Base-by-base conservation (phyloP, 75 land plant genomes). In the Picea glauca region DNA sequence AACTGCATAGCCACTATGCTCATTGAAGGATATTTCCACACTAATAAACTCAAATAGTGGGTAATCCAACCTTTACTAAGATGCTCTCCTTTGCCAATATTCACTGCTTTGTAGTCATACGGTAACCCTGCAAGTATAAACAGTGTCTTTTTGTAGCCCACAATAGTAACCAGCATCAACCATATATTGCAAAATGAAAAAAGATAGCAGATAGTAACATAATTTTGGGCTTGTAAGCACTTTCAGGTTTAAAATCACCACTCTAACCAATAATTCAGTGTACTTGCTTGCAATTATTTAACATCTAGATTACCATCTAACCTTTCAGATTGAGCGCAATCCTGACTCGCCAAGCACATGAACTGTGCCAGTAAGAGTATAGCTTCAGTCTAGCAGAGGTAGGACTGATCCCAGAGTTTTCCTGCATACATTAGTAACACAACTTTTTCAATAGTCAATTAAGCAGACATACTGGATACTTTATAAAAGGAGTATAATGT, bases 301-400 rank as follows among this genome's bases (percentile, higher is more conserved):
- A 35, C 8, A 66, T 35, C 33, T 17, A 17, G 43, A 1, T 66
- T 66, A 33, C 17, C 1, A 35, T 26, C 23, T n/a, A 60, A 88
- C 93, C 93, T 91, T 91, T 91, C 50, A 86, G 80, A 50, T 84
- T 84, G 13, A 89, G 83, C 18, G 87, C 93, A 65, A 91, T 85
- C 35, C 93, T 86, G 57, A 89, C 84, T 15, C 93, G 89, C 81
- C 88, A 90, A 1, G 93, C 62, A 76, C 93, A 91, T 13, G 91
- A 87, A 78, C 93, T 91, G 67, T 76, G 79, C 84, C 87, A 90
- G 86, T 72, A 88, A 50, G 88, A 85, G 75, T 90, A 90, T 12
- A 90, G 84, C 31, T 82, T 61, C 9, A 89, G 79, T 35, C 70
- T 66, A 15, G 43, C 70, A 66, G 40, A 15, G 5, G 70, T 20